Base-by-base conservation (phyloP, 2,329 filamentous ascomycete genomes). In the Diaporthe nobilis region DNA sequence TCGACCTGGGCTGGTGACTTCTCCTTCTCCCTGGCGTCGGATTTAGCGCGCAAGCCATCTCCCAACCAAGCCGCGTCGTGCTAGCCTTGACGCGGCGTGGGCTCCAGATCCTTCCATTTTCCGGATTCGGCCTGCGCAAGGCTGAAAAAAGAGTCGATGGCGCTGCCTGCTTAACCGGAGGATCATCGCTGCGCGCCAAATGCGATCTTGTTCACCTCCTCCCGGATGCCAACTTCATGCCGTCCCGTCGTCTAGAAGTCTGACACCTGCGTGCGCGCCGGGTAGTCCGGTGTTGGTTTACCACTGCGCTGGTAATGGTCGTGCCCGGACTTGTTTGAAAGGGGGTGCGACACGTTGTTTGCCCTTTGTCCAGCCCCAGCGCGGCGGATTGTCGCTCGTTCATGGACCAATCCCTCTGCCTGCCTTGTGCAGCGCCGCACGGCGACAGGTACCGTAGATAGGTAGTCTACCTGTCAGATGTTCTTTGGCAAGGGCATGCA, bases 121-220 rank as follows among this genome's bases (percentile, higher is more conserved):
- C 47, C 65, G 34, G 47, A 68, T 68, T 47, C 47, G 65, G 63
- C 47, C 65, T 53, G 31, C 65, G 65, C 34, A 68, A 53, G 63
- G 63, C 63, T 68, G 63, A 68, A 68, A 53, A 68, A 68, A 28
- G 47, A 68, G 47, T 68, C 65, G 22, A 39, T 68, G 47, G 63
- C 47, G 47, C 47, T 34, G 47, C 44, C 7, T 34, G 20, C 47
- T 37, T 25, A 20, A 12, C 65, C 6, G 31, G 20, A 37, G 47
- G 47, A 68, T 68, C 47, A 34, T 53, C 13, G 44, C 20, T 25
- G 31, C 13, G 13, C n/a, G 6, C 22, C 22, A 39, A 22, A 20
- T 17, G 47, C 31, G 47, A 28, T 42, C 47, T 51, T 12, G 22
- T 68, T 15, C 15, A 13, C 44, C 22, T 25, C 22, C 13, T 68